phyloP scores from a whole-genome alignment of 352 stramenopile species.

The Pythium pectinolyticum region DNA sequence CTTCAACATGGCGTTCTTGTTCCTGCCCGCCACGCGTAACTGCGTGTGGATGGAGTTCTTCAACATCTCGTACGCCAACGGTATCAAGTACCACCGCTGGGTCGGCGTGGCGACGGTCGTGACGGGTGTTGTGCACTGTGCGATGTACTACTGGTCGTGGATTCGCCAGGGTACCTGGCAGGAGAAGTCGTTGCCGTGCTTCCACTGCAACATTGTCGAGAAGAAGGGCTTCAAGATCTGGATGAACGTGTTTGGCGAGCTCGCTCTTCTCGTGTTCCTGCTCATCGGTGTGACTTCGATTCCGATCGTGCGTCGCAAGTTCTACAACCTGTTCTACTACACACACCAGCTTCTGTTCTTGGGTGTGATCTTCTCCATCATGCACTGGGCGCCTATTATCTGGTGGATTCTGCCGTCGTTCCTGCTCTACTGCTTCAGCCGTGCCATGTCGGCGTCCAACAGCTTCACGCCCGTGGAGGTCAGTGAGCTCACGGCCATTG shows the following conservation, averaged over 20 bases:
- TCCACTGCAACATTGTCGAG: constrained; percentile 31
- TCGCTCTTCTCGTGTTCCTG: constrained; percentile 37
- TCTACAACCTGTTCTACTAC: constrained; percentile 47
- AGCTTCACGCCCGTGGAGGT: constrained; percentile 31
- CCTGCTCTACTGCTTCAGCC: constrained; percentile 38
- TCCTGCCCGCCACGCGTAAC: constrained; percentile 34
- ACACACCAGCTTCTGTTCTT: constrained; percentile 40
- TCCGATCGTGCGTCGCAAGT: constrained; percentile 33
- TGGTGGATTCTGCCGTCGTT: constrained; percentile 39
- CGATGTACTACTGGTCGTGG: constrained; percentile 26
- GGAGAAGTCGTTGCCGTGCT: constrained; percentile 36
- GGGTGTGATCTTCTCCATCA: constrained; percentile 34
- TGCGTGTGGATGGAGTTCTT: constrained; percentile 45
- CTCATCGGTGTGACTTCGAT: constrained; percentile 35
- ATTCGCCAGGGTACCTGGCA: constrained; percentile 21
- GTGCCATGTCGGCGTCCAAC: constrained; percentile 30
- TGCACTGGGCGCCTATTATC: constrained; percentile 39
- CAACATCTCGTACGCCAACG: constrained; percentile 44
- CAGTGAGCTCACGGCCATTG: not conserved
- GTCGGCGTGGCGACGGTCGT: constrained; percentile 32
- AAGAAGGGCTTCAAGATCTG: constrained; percentile 27
- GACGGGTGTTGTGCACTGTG: constrained; percentile 23
- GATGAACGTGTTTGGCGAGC: constrained; percentile 43
- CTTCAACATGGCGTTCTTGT: constrained; percentile 75
- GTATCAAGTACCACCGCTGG: constrained; percentile 43